Conservation (phyloP, 305 asterid species). For the Fraxinus floribunda region DNA sequence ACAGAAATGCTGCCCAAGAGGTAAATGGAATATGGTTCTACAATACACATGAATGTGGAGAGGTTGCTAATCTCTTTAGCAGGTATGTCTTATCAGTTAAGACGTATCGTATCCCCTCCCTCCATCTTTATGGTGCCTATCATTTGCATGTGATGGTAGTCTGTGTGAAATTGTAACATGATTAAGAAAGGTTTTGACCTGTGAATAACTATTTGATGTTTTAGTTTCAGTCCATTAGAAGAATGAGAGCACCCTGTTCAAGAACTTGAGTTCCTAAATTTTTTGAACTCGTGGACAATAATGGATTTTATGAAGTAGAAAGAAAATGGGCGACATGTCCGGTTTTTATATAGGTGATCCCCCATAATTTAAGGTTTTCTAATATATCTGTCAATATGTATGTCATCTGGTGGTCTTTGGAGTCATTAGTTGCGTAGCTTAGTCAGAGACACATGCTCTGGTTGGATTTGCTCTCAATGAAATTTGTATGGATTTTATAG, state of each 20-base stretch:
- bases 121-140: not conserved
- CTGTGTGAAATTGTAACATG: not conserved
- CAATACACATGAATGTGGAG: not conserved
- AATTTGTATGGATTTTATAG: not conserved
- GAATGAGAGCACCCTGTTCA: not conserved
- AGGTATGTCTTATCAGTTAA: not conserved
- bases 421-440: conserved; percentile 13
- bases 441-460: not conserved
- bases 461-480: not conserved
- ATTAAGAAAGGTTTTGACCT: not conserved
- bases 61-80: not conserved
- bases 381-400: not conserved
- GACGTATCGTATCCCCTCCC: not conserved
- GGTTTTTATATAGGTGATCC: conserved; percentile 19
- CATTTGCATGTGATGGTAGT: not conserved
- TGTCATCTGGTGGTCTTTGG: not conserved
- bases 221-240: not conserved
- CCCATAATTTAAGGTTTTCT: not conserved
- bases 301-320: not conserved
- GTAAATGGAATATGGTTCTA: not conserved
- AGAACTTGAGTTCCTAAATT: not conserved
- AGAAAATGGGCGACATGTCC: not conserved
- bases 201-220: not conserved
- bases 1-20: not conserved
- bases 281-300: too few species aligned